Base-by-base conservation (phyloP, 2,329 filamentous ascomycete species). In the Leptodontidium sp. region DNA sequence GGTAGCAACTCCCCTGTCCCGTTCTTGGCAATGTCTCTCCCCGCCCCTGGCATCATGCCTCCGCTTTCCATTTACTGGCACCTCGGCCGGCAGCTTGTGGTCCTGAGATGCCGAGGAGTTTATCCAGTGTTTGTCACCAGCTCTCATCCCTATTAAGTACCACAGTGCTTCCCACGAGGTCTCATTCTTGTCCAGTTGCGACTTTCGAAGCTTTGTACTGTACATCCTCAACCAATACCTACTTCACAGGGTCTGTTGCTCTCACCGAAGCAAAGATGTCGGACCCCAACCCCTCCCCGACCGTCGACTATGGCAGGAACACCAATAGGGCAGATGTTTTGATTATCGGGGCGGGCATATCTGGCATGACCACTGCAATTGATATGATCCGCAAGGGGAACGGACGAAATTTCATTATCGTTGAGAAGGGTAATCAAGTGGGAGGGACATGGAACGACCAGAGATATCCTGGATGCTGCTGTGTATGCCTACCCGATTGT, bases 401-500 rank as follows among this genome's bases (percentile, higher is more conserved):
- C 55, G 84, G 82, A 71, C 81, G 81, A 50, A 87, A 74, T 53
- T 77, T 78, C 63, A 79, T 76, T 66, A 79, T 81, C 5, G 68
- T 84, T n/a, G 82, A 84, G 67, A 80, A 79, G 29, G 81, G 78
- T 14, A 77, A 78, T 17, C 78, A 75, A 4, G 81, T 80, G 53
- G 84, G 84, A 4, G 83, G 84, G 0, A 84, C 83, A 1, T 86
- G 84, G 83, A 79, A 79, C 61, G 85, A 88, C 72, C 87, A 88
- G 75, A 84, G 83, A 67, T 89, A 87, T 71, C 86, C 85, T 2
- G 86, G 83, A 7, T 86, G 84, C 72, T 86, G 84, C 71, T 87
- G 85, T 69, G 85, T 86, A 74, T 78, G 82, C 83, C 8, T 32
- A 75, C 47, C 66, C 52, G 40, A 11, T 14, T 43, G 0, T 1